Evolutionary conservation across 768 basidiomycete species (phyloP).

Genomic region (Mycena crocata): DNA sequence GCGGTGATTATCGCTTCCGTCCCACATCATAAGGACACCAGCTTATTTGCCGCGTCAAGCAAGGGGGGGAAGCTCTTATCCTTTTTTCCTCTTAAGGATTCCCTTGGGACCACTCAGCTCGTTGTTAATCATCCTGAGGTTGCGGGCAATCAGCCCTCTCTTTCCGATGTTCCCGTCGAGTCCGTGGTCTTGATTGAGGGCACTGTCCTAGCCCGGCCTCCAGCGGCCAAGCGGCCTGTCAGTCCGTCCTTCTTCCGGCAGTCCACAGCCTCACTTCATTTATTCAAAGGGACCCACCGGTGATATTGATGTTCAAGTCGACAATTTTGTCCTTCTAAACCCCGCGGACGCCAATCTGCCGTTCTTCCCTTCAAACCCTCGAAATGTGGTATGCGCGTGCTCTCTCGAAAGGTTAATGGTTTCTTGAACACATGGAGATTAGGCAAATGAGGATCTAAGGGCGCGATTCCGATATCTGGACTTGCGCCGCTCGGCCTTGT

Average conservation of each 20-base stretch:
- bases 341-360: constrained; percentile 78
- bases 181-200: constrained; percentile 85
- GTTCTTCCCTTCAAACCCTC: constrained; percentile 85
- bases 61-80: constrained; percentile 74
- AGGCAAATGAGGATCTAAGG: constrained; percentile 91
- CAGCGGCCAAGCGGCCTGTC: constrained; percentile 70
- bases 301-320: constrained; percentile 84
- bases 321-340: constrained; percentile 81
- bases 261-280: constrained; percentile 33
- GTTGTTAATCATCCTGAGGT: constrained; percentile 64
- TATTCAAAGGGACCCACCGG: constrained; percentile 68
- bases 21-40: constrained; percentile 46
- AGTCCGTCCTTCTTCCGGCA: constrained; percentile 40
- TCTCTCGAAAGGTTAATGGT: constrained; percentile 33
- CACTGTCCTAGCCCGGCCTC: constrained; percentile 72
- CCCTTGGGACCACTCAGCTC: constrained; percentile 83
- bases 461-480: constrained; percentile 91
- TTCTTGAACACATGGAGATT: constrained; percentile 23
- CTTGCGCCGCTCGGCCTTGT: constrained; percentile 78
- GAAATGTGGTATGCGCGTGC: constrained; percentile 71
- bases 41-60: constrained; percentile 60
- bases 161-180: constrained; percentile 78
- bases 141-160: constrained; percentile 48
- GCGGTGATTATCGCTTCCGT: constrained; percentile 66
- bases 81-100: constrained; percentile 90